Base-by-base conservation (phyloP, 2,329 filamentous ascomycete genomes). In the Colletotrichum higginsianum region DNA sequence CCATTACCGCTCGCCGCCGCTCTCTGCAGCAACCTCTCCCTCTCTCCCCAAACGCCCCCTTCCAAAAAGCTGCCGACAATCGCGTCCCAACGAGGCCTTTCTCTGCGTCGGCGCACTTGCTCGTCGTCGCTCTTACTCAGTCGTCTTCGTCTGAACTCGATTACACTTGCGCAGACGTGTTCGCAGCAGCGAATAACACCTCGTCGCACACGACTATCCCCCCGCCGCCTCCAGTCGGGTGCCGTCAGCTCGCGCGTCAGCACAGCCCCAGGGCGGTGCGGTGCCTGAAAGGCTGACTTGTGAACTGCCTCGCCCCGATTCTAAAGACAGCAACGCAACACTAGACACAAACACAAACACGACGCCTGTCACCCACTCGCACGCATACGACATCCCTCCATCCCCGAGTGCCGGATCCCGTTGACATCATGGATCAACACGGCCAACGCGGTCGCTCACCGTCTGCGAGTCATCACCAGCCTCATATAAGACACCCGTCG, bases 401-500 rank as follows among this genome's bases (percentile, higher is more conserved):
- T 63, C 53, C 30, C 68, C 69, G 65, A 68, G 18, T 64, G 40
- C 65, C 69, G 65, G 58, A 53, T 60, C 53, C 53, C 65, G 46
- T 68, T 61, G 64, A 63, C 69, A 79, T 77, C 77, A 85, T 85
- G 83, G 82, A 83, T 79, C 82, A 83, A 75, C 81, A 83, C 74
- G 77, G 76, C 77, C 82, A 82, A 75, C 80, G 78, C 80, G 89
- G 89, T 79, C 89, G 90, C 79, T 92, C 90, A 76, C 88, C 87
- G 75, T 91, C 91, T 78, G 85, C 85, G 79, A 86, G 86, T 74
- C 86, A 88, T 78, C 86, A 88, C 78, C 83, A 82, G 79, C 80
- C 85, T 84, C 86, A 90, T 91, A 92, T 93, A 91, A 92, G 88
- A 81, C 89, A 90, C 80, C 69, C 69, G 50, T 88, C 84, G 75